A percentile compares a stretch with the other conserved stretches of the same genome.
These are phyloP conservation scores for Yarrowia sp. DNA, from an alignment of 805 yeast species.

Conservation along the genomic window DNA sequence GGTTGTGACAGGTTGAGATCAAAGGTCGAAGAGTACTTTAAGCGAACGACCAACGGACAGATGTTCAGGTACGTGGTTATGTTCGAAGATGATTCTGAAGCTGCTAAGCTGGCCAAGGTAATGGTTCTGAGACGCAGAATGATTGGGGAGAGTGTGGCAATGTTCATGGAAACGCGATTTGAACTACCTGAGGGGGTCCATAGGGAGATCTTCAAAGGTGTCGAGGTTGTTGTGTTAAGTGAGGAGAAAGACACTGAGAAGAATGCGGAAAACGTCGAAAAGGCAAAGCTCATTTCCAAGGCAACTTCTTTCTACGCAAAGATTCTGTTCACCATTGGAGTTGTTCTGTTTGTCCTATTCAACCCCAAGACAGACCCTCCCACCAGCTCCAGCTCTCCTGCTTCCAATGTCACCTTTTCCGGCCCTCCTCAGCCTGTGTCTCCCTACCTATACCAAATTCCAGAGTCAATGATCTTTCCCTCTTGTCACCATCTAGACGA, in stretches of 20 bases:
- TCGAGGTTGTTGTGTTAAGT: neutral
- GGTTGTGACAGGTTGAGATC: slow-evolving; percentile 1
- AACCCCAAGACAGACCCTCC: neutral
- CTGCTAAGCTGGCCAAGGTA: neutral
- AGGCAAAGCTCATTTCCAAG: neutral
- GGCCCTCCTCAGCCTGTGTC: slow-evolving; percentile 10
- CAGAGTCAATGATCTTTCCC: neutral
- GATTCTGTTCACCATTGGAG: neutral
- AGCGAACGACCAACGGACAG: no score
- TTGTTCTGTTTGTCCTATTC: slow-evolving; percentile 5
- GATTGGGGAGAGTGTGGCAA: neutral
- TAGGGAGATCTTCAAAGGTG: neutral
- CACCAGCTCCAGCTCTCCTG: no score
- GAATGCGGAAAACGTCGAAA: neutral
- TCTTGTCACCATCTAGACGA: neutral
- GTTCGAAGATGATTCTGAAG: neutral
- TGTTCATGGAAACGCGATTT: neutral
- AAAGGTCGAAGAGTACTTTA: neutral
- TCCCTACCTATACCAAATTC: neutral
- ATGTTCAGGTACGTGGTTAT: neutral
- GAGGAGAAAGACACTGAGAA: neutral
- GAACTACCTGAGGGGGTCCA: neutral
- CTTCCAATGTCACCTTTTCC: neutral
- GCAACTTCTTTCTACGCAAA: neutral
- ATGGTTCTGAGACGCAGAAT: neutral